Evolutionary conservation across 495 filamentous ascomycete genomes (phyloP), one percentile per base, ranked within the genome.

Genomic region (Thozetella sp.): DNA sequence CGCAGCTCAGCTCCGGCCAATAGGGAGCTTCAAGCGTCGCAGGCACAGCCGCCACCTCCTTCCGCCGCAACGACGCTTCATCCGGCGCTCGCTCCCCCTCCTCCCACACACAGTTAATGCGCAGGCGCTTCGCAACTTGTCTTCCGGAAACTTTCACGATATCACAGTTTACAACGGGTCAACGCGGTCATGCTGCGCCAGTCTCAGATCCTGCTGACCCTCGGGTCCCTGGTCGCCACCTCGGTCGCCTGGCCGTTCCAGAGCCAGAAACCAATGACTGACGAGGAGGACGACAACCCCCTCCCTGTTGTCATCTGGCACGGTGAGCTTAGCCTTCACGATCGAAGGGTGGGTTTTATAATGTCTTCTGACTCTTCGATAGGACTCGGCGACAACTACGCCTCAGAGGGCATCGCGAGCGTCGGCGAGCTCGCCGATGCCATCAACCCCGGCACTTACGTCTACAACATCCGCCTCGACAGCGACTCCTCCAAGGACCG

Each of bases 261-360:
- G 12, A 60, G 60, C 3, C 43, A 57, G 12, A 60, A 61, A 50
- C 60, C 17, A 1, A 48, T 55, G 15, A 52, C 53, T 19, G 59
- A 61, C 37, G 65, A 64, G 64, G 73, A 72, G 37, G 69, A 77
- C 50, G 70, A 72, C 15, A 71, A 81, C 65, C 91, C 91, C 3
- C 82, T 96, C 30, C 95, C 95, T 0, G 78, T 99, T 19, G 83
- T 99, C 15, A 90, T 98, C 68, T 99, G 95, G 95, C 95, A 99
- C 72, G 93, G 91, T 64, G 82, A 90, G 37, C 87, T 87, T 73
- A 50, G 19, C 15, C 55, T 56, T 51, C 43, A 23, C 50, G 25
- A 17, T 30, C 9, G 24, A 46, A 51, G 17, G 24, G 0, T 0
- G 11, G 11, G 13, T 12, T 1, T 22, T 17, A 60, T 63, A 53